Base-by-base conservation (phyloP, 2,329 filamentous ascomycete genomes). In the Apiospora kogelbergensis region DNA sequence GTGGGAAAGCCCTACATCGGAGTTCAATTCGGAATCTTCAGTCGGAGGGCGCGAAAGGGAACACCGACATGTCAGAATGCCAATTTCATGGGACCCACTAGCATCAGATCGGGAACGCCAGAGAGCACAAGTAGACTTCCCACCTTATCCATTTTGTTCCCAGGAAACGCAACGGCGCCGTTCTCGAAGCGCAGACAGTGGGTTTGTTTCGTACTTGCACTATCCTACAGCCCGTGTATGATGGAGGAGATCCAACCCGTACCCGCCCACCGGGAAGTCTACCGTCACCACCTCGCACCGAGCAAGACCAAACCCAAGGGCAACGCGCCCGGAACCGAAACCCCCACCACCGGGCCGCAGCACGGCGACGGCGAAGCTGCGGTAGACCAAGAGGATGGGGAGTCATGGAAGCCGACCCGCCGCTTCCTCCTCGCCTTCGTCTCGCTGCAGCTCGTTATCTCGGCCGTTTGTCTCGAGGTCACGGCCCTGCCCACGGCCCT, bases 401-500 rank as follows among this genome's bases (percentile, higher is more conserved):
- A 44, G n/a, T 26, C 6, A 13, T 73, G 72, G 72, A 76, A 75
- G 33, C 77, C 80, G 0, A 74, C 76, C 10, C 75, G 75, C 26
- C 74, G 78, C 30, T 85, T 86, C 73, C 71, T 80, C 24, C 78
- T 87, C 22, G 85, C 84, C 45, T 88, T 88, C 73, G 71, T 77
- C 40, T 85, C 86, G 45, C 80, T 90, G 7, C 80, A 82, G 9
- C 80, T 88, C 63, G 81, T 91, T 67, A 85, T 85, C 4, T 79
- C 91, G 22, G 89, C 90, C 80, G 87, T 89, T 1, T 88, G 89
- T 15, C 81, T 92, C 40, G 90, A 92, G 76, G 89, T 89, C 4
- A 91, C 89, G 0, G 90, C 87, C 3, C 82, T 91, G 65, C 88
- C 87, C 5, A 88, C 91, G 6, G 88, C 90, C 5, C 78, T 91